Conservation (phyloP, 2,329 filamentous ascomycete species). For the Cladosporium colombiae region DNA sequence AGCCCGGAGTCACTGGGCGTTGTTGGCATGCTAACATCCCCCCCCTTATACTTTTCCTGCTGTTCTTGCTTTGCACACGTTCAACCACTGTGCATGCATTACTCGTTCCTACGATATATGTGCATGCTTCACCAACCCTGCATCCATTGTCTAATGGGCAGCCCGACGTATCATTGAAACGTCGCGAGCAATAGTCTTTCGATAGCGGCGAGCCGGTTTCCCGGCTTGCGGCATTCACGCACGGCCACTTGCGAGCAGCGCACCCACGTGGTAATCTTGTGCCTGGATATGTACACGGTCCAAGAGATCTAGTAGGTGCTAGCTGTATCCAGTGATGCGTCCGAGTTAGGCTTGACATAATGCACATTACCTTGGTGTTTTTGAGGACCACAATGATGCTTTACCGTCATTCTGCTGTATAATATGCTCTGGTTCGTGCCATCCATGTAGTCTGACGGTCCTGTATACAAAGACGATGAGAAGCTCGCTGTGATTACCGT, state of each 20-base stretch:
- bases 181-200: constrained; percentile 1
- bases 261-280: constrained; percentile 2
- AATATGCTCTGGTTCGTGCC: background rate
- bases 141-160: background rate
- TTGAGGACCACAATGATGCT: background rate
- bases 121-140: background rate
- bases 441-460: background rate
- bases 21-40: background rate
- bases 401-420: background rate
- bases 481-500: background rate
- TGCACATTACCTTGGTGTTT: background rate
- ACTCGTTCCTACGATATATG: background rate
- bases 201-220: constrained; percentile 6
- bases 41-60: background rate
- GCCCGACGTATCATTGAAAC: background rate
- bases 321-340: background rate
- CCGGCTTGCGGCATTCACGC: constrained; percentile 4
- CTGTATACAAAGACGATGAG: background rate
- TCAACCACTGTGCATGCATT: constrained; percentile 14
- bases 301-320: background rate
- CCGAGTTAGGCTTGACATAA: background rate
- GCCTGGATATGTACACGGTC: background rate
- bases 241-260: constrained; percentile 2
- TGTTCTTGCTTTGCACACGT: background rate
- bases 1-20: background rate